Base-by-base conservation (phyloP, 139 green algal genomes). In the Closterium sp. region DNA sequence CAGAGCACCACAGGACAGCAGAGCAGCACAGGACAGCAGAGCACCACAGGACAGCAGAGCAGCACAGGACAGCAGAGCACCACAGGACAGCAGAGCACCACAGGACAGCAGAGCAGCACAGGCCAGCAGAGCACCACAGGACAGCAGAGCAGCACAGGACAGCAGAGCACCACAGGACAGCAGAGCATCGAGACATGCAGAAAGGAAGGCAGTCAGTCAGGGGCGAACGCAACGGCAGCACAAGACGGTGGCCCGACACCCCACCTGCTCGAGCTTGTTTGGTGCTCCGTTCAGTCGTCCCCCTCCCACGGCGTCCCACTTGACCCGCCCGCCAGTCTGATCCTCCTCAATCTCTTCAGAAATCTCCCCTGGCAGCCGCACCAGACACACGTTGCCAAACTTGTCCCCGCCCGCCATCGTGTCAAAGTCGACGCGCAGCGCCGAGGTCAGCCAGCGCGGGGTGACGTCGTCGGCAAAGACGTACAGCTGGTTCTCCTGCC, bases 391-490 rank as follows among this genome's bases (percentile, higher is more conserved):
- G 89, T 99, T 99, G 87, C 98, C 98, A 94, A 99, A 99, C 95
- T 98, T 98, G 95, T 99, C 98, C 6, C 92, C 97, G 28, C 95
- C 96, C 7, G 96, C 97, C 30, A 99, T 92, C 4, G 97, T 99
- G 96, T 99, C 98, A 93, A 99, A 99, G 96, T 99, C 98, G 21
- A 99, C 95, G 29, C 95, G 96, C 86, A 98, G 94, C 27, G 96
- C 88, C 7, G 95, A 88, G 0, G 97, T 98, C 34, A 99, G 85
- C 96, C 98, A 98, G 29, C 98, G 95, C 28, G 96, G 94, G 87
- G 79, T 93, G 21, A 96, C 88, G 94, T 99, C 98, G 95, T 99
- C 98, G 0, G 98, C 98, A 95, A 99, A 99, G 28, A 97, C 95
- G 95, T 99, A 99, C 38, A 99, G 96, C 89, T 94, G 91, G 95